Base-by-base conservation (phyloP, 2,329 filamentous ascomycete genomes). In the Claviceps lovelessii region DNA sequence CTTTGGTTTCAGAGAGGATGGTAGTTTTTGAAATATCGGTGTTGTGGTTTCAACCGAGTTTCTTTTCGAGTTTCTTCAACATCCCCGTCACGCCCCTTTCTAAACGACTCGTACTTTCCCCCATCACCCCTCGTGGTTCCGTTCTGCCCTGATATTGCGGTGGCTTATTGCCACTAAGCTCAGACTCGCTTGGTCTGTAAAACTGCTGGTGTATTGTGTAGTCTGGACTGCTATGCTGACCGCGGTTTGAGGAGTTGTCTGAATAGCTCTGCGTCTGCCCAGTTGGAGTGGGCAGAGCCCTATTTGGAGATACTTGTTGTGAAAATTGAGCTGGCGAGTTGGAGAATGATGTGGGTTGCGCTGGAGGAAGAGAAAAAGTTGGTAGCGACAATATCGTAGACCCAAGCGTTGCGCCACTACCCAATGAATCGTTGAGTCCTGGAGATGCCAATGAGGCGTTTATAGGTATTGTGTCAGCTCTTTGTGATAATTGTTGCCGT, bases 51-150 rank as follows among this genome's bases (percentile, higher is more conserved):
- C 67, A 81, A 0, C 75, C 76, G 69, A 85, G 83, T 65, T 81
- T 86, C 80, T 87, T 88, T 72, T 90, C 86, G 68, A 90, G 77
- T 71, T 84, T 88, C 76, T 85, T 88, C 60, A 90, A 68, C 73
- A 89, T 84, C 7, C 83, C 81, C 33, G 80, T 78, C 5, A 89
- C 78, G 1, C 84, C 83, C 66, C 81, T 82, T 70, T 90, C 86
- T 39, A 89, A 62, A 61, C 79, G 76, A 33, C 80, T 81, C 0
- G 84, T 80, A 57, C 80, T 77, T 65, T 83, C 79, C 62, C 86
- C 85, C 35, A 88, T 67, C 64, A 76, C 79, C 7, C 69, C 78
- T 57, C 70, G 67, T 4, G 67, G 63, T 55, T 79, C 76, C 54
- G 68, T 67, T 63, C 75, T 76, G 5, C 69, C 64, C 56, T 71